Evolutionary conservation across 306 rosid species (phyloP), one percentile per base, ranked within the genome.

Genomic region (Oemleria cerasiformis): DNA sequence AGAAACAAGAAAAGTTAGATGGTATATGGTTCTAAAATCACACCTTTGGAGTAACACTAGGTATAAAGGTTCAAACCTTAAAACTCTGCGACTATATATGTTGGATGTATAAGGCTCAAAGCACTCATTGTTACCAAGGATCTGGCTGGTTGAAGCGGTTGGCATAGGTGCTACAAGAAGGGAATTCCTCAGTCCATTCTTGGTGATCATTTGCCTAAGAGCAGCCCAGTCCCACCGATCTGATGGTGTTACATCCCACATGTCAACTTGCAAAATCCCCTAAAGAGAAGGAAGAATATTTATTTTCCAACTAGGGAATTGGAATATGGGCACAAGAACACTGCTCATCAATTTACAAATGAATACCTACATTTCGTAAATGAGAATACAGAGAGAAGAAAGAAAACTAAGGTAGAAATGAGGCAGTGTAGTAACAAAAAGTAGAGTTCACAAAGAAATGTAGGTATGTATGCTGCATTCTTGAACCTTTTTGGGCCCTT

Each of bases 101-200:
- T 91, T 91, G 45, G 96, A 91, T 72, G 97, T 88, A 78, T 88
- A 91, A 4, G 97, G 96, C 75, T 91, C 96, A 87, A 91, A 91
- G 73, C 97, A 91, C 71, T 88, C 96, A 21, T 88, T 91, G 78
- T 91, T 91, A 76, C 96, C 96, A 81, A 91, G 89, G 82, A 91
- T 91, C 74, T 91, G 97, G 77, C 97, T 88, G 43, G 96, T 88
- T 16, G 96, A 88, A 2, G 96, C 97, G 50, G 96, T 91, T 8
- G 96, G 97, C 96, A 88, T 91, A n/a, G 96, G 97, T 38, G 92
- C 92, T 14, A 87, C 79, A 62, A 91, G 96, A 82, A 91, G 96
- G 96, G 44, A 21, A 51, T 51, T 90, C 42, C 98, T 86, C 58
- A 85, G 82, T 70, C 96, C 98, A 41, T 69, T 67, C 72, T 75